Conservation (phyloP, 1,284 basidiomycete genomes). For the Acaromyces ingoldii region DNA sequence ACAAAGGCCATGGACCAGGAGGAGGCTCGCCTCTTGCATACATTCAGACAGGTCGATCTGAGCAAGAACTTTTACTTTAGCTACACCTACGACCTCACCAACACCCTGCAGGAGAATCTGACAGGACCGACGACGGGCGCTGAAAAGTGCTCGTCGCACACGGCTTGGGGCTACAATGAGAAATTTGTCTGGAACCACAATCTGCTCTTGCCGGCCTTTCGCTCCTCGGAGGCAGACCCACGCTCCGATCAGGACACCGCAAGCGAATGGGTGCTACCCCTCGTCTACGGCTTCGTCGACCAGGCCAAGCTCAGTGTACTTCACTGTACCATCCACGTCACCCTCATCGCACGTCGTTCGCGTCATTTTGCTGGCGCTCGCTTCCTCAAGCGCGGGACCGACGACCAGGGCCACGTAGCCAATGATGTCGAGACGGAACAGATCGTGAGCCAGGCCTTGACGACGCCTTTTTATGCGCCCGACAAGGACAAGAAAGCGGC, state of each 20-base stretch:
- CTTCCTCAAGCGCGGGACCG: constrained; percentile 90
- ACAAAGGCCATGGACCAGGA: constrained; percentile 44
- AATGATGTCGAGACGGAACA: constrained; percentile 99
- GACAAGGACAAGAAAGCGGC: not conserved
- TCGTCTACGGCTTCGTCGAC: constrained; percentile 94
- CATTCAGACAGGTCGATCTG: constrained; percentile 97
- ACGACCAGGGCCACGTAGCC: constrained; percentile 85
- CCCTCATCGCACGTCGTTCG: constrained; percentile 86
- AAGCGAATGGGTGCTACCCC: constrained; percentile 78
- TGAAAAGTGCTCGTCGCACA: constrained; percentile 6
- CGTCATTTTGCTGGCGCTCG: constrained; percentile 93
- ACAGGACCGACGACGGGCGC: constrained; percentile 56
- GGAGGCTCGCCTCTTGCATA: constrained; percentile 62
- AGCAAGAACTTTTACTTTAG: constrained; percentile 99
- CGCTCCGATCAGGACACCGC: constrained; percentile 15
- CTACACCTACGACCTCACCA: constrained; percentile 93
- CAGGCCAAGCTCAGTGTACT: constrained; percentile 94
- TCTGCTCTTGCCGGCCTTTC: constrained; percentile 66
- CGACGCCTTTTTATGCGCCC: constrained; percentile 56
- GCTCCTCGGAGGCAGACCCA: constrained; percentile 21
- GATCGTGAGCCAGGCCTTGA: constrained; percentile 88
- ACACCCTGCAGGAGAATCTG: constrained; percentile 89
- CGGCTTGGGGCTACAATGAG: constrained; percentile 66
- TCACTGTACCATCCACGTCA: constrained; percentile 84
- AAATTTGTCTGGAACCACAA: constrained; percentile 96